These are phyloP conservation scores for Aspergillus texensis DNA, from an alignment of 2,329 filamentous ascomycete genomes.

Conservation along the genomic window DNA sequence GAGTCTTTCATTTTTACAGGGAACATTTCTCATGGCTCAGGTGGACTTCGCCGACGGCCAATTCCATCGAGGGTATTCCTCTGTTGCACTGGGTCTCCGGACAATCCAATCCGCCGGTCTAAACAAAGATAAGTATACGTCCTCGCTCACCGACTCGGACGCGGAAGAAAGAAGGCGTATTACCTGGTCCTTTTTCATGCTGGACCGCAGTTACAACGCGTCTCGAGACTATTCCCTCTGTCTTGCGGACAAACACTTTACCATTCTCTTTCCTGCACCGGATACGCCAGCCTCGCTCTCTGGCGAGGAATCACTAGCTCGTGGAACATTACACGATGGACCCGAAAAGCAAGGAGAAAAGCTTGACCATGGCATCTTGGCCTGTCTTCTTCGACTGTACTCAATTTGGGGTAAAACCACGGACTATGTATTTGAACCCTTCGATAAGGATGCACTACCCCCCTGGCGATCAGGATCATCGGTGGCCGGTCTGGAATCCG, in stretches of 20 bases:
- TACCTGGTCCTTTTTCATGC: conserved; percentile 31
- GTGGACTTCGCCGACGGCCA: conserved; percentile 28
- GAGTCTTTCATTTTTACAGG: conserved; percentile 26
- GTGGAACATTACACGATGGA: conserved; percentile 20
- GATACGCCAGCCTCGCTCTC: neutral
- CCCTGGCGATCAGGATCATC: conserved; percentile 30
- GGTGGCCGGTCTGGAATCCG: conserved; percentile 26
- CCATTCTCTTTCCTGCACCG: conserved; percentile 21
- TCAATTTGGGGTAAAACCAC: conserved; percentile 29
- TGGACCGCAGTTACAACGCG: conserved; percentile 29
- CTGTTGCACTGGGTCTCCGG: conserved; percentile 26
- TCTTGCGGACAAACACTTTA: conserved; percentile 29
- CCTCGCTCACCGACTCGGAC: conserved; percentile 6
- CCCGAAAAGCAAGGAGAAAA: conserved; percentile 22
- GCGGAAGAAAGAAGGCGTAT: conserved; percentile 22
- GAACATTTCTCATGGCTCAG: conserved; percentile 28
- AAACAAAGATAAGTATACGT: conserved; percentile 20
- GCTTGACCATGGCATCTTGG: conserved; percentile 25
- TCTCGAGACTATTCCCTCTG: conserved; percentile 28
- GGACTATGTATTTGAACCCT: conserved; percentile 28
- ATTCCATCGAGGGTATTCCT: conserved; percentile 23
- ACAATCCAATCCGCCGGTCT: conserved; percentile 25
- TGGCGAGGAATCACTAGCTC: neutral
- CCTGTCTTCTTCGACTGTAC: conserved; percentile 26
- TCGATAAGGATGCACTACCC: conserved; percentile 15